Evolutionary conservation across 306 rosid genomes (phyloP), one percentile per base, ranked within the genome.

Genomic region (Luffa aegyptiaca): DNA sequence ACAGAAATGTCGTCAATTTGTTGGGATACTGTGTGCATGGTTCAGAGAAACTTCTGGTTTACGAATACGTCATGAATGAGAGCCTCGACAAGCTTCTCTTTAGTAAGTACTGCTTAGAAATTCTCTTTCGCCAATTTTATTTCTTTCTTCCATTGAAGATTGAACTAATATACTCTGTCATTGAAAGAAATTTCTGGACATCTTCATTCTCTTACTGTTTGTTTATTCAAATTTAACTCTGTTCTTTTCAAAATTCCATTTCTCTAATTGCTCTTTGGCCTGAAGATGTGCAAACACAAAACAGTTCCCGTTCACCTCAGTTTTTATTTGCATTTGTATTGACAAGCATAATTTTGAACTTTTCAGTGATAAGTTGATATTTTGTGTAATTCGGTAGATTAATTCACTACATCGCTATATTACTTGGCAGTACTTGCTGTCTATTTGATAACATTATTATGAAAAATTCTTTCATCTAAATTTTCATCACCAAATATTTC

Each of bases 61-160:
- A 95, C 75, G 97, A 95, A 88, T 95, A 95, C 39, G 93, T 95
- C 45, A 9, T 64, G 16, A 84, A 91, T 78, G 98, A 95, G 86
- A 95, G 98, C 84, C 89, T 95, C 10, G 98, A 95, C 88, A 92
- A 95, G 80, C 87, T 92, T 88, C 92, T 95, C 36, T 95, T 95
- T 84, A 95, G 98, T 95, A 85, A 91, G 98, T 86, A 8, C 64
- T 81, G 21, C 35, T 71, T 44, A 10, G 21, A 52, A 10, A 18
- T 53, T 52, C 20, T n/a, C 35, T 21, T 1, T n/a, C 36, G 11
- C 55, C 55, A n/a, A 16, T 44, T 44, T n/a, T 68, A 18, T 20
- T 66, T 39, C 13, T 41, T 39, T 16, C 73, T 65, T 65, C 31
- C 48, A 36, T 0, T 13, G 73, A 65, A 36, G 26, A 16, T 16